Conservation (phyloP, 2,329 filamentous ascomycete genomes). For the Calonectria pteridis region DNA sequence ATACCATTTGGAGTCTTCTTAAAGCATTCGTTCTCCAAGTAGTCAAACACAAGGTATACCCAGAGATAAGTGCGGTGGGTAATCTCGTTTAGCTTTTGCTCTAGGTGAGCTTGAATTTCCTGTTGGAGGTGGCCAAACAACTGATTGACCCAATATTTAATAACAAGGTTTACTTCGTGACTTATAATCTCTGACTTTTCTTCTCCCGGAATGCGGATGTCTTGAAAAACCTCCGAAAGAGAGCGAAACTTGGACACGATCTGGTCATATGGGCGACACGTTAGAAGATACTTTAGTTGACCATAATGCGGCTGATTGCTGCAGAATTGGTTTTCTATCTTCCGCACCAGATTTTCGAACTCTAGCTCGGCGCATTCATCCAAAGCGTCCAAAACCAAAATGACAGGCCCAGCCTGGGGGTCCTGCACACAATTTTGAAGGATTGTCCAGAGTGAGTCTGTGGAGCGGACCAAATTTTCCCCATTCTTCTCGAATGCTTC, state of each 20-base stretch:
- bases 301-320: background rate
- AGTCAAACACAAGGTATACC: constrained; percentile 52
- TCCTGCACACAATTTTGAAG: constrained; percentile 40
- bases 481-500: constrained; percentile 42
- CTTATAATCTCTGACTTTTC: constrained; percentile 51
- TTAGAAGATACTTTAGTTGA: constrained; percentile 51
- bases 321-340: constrained; percentile 4
- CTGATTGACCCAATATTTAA: constrained; percentile 44
- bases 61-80: constrained; percentile 54
- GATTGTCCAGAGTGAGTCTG: constrained; percentile 49
- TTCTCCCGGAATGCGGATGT: constrained; percentile 52
- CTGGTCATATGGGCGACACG: constrained; percentile 50
- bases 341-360: constrained; percentile 35
- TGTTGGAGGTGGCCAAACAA: background rate
- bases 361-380: constrained; percentile 51
- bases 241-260: constrained; percentile 43
- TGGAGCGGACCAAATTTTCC: constrained; percentile 34
- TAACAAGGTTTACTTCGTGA: constrained; percentile 51
- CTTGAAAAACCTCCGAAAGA: constrained; percentile 37
- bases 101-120: background rate
- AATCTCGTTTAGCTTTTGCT: constrained; percentile 23
- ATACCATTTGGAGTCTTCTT: constrained; percentile 38
- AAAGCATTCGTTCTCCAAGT: constrained; percentile 40
- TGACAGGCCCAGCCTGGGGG: constrained; percentile 40
- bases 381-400: constrained; percentile 55